Evolutionary conservation across 2,329 filamentous ascomycete genomes (phyloP).

Genomic region (Fonsecaea nubica): DNA sequence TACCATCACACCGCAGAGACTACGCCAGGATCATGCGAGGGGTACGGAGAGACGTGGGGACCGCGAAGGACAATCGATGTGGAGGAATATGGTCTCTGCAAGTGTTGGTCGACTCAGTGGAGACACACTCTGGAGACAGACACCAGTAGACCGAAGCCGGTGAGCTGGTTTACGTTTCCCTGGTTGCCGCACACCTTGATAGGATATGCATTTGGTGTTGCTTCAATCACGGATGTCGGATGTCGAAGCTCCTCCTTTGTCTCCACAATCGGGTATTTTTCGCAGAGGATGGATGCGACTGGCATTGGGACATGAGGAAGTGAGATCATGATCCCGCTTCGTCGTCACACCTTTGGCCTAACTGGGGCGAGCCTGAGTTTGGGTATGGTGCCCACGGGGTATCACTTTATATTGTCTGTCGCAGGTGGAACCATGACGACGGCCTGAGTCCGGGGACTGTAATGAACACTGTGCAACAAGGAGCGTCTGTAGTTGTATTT

Average conservation of each 20-base stretch:
- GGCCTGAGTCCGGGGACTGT: neutral
- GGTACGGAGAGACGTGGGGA: conserved; percentile 4
- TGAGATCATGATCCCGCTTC: neutral
- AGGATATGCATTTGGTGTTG: neutral
- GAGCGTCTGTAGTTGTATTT: conserved; percentile 1
- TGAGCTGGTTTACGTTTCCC: conserved; percentile 19
- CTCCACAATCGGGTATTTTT: neutral
- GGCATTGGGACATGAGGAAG: neutral
- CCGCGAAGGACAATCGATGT: conserved; percentile 47
- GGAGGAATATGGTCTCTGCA: conserved; percentile 53
- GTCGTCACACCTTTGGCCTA: neutral
- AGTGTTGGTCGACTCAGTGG: conserved; percentile 56
- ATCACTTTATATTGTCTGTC: neutral
- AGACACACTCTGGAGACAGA: conserved; percentile 46
- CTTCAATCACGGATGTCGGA: neutral
- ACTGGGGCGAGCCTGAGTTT: neutral
- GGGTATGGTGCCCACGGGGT: neutral
- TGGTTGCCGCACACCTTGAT: neutral
- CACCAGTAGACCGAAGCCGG: conserved; percentile 38
- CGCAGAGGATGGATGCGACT: neutral
- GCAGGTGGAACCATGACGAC: neutral
- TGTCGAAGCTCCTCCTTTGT: neutral
- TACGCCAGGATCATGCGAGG: neutral
- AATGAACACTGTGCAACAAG: neutral
- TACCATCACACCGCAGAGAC: conserved; percentile 12